Base-by-base conservation (phyloP, 2,329 filamentous ascomycete species). In the Xylaria sp. region DNA sequence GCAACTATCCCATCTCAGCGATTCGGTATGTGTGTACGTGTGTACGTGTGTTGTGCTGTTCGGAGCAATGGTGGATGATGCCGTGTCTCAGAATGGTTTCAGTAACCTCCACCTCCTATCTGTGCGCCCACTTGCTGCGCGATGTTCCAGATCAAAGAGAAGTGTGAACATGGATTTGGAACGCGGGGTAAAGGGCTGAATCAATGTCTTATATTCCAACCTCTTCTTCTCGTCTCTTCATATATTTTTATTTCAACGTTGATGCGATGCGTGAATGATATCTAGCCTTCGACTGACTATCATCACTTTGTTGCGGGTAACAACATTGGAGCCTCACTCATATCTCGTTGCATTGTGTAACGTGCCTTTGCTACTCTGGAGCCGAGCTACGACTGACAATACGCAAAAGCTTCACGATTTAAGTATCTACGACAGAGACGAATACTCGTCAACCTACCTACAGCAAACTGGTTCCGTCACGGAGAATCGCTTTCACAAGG, bases 1-100 rank as follows among this genome's bases (percentile, higher is more conserved):
- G 46, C 20, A 9, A n/a, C 18, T 48, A 48, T 48, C n/a, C 8
- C 3, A 28, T 18, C 23, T 31, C 13, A 20, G 25, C 25, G 13
- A 12, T 15, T 28, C 25, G 55, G 18, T 25, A 34, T 51, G 25
- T 59, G 5, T 25, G 20, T 23, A 44, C 34, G 3, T 41, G 18
- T 13, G 34, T 10, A 37, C 2, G 7, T 37, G 34, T 15, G 15
- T 7, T 46, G 41, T 48, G 12, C 37, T 48, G 41, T 39, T 60
- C 13, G 57, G 15, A 55, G 3, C 60, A 37, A 15, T 41, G 37
- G 51, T 62, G 65, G 28, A 61, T 58, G 65, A 61, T n/a, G 50
- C 25, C 20, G 50, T 61, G 72, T 74, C 65, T 74, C 72, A 73
- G 71, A 62, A 71, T 61, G 51, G 72, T 74, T 74, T 74, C 72